Evolutionary conservation across 371 early-diverging fungal genomes (phyloP).

Genomic region (Syncephalastrum racemosum): DNA sequence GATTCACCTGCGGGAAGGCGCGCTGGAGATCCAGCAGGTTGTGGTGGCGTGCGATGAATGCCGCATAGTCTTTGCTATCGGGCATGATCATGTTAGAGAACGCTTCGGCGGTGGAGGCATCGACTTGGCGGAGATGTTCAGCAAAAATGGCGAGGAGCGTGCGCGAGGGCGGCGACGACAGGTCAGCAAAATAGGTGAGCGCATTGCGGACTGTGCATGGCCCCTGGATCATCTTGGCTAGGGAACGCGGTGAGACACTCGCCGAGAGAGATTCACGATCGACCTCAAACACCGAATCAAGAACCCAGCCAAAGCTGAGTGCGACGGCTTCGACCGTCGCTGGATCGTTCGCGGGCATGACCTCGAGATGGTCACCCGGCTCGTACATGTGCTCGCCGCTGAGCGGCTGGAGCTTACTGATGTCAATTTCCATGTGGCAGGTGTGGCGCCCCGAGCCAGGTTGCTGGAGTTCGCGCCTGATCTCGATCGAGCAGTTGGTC

Average conservation of each 20-base stretch:
- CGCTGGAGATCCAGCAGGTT: constrained; percentile 48
- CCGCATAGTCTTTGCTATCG: constrained; percentile 40
- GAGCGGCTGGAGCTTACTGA: constrained; percentile 22
- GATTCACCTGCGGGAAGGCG: constrained; percentile 46
- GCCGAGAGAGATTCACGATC: constrained; percentile 25
- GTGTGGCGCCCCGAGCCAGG: constrained; percentile 41
- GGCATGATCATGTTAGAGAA: constrained; percentile 40
- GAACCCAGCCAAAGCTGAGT: constrained; percentile 45
- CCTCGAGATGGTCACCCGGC: constrained; percentile 61
- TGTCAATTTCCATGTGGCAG: constrained; percentile 49
- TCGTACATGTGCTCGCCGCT: constrained; percentile 30
- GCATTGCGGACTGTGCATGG: constrained; percentile 52
- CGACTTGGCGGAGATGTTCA: constrained; percentile 31
- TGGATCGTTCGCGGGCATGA: constrained; percentile 47
- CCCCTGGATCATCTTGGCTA: constrained; percentile 45
- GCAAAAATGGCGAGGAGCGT: constrained; percentile 42
- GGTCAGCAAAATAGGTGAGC: constrained; percentile 50
- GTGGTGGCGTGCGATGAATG: constrained; percentile 41
- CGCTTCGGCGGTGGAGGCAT: constrained; percentile 37
- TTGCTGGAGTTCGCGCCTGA: constrained; percentile 40
- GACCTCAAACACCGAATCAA: constrained; percentile 55
- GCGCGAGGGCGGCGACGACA: constrained; percentile 48
- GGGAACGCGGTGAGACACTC: constrained; percentile 46
- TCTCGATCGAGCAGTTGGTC: constrained; percentile 20
- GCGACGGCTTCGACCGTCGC: constrained; percentile 44